Base-by-base conservation (phyloP, 2,329 filamentous ascomycete genomes). In the Botrytis pseudocinerea region DNA sequence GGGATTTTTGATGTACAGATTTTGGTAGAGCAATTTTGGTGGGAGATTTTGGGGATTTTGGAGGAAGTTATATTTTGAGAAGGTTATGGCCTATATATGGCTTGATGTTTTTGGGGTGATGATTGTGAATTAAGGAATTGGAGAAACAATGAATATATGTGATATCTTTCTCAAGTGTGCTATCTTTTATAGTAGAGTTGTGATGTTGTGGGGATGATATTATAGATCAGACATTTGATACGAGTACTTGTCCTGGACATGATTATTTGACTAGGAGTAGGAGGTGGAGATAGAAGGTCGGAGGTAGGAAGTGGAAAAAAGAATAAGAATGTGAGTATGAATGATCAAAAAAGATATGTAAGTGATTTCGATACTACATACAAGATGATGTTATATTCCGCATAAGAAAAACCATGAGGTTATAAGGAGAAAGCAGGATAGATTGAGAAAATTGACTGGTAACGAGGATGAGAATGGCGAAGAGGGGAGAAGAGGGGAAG, bases 1-100 rank as follows among this genome's bases (percentile, higher is more conserved):
- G 25, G 14, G 46, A 25, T 14, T 40, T 54, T 40, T 22, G 44
- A 20, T 22, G 25, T 5, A 9, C 20, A 48, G 16, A 22, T 69
- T 57, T 28, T 57, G 48, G 16, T 16, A 32, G 40, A 44, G 16
- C 16, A 63, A 59, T 57, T 38, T 69, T 28, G 48, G 25, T 3
- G 61, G n/a, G 61, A 69, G 59, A 20, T 69, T 57, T 69, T 68
- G 46, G 44, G 35, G 25, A 44, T 38, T 68, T 68, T 38, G 14
- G 35, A 12, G 25, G 12, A 35, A 44, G 38, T 44, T 32, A 28
- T 8, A 63, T 64, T 44, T 62, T 42, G 25, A 28, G n/a, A 18
- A 44, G 5, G 40, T 5, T 22, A 9, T 64, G 61, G 61, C 28
- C n/a, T 46, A 64, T 64, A 14, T 64, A 64, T 12, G n/a, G n/a